phyloP scores from a whole-genome alignment of 2,329 filamentous ascomycete genomes.

The Penicillium thymicola region DNA sequence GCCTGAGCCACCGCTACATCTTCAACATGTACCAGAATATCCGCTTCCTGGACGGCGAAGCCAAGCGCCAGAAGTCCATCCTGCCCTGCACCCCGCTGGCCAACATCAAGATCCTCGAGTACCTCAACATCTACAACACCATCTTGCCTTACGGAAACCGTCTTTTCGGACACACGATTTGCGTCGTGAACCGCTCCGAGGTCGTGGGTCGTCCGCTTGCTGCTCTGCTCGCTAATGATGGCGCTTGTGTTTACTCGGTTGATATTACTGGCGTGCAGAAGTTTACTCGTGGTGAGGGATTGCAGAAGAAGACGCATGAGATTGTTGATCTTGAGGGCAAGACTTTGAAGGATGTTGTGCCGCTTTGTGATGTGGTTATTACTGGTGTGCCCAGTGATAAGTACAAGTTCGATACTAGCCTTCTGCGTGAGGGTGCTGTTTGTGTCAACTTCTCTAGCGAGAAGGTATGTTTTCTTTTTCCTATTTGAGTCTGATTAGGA shows the following conservation, averaged over 20 bases:
- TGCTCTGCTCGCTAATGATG: slow-evolving; percentile 91
- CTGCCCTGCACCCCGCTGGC: slow-evolving; percentile 94
- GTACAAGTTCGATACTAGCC: slow-evolving; percentile 83
- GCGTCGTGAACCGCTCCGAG: slow-evolving; percentile 93
- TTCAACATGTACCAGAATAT: slow-evolving; percentile 99
- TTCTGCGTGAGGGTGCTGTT: slow-evolving; percentile 86
- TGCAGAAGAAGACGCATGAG: slow-evolving; percentile 81
- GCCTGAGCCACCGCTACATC: slow-evolving; percentile 87
- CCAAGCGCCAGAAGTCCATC: slow-evolving; percentile 76
- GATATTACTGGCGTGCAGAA: slow-evolving; percentile 88
- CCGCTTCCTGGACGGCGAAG: slow-evolving; percentile 74
- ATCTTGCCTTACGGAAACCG: slow-evolving; percentile 91
- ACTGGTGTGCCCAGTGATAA: slow-evolving; percentile 82
- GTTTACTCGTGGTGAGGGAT: slow-evolving; percentile 84
- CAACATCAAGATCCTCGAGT: slow-evolving; percentile 94
- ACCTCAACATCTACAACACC: slow-evolving; percentile 93
- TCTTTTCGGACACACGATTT: slow-evolving; percentile 88
- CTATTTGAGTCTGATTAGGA: not conserved
- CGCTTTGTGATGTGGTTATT: slow-evolving; percentile 90
- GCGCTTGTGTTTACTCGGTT: slow-evolving; percentile 90
- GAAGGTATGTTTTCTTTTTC: slow-evolving; percentile 51
- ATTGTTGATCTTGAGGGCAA: slow-evolving; percentile 79
- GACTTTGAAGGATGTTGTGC: slow-evolving; percentile 75
- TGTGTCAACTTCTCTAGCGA: slow-evolving; percentile 98
- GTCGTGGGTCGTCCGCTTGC: slow-evolving; percentile 92